Evolutionary conservation across 2,329 filamentous ascomycete genomes (phyloP).

Genomic region (Diaporthe sp.): DNA sequence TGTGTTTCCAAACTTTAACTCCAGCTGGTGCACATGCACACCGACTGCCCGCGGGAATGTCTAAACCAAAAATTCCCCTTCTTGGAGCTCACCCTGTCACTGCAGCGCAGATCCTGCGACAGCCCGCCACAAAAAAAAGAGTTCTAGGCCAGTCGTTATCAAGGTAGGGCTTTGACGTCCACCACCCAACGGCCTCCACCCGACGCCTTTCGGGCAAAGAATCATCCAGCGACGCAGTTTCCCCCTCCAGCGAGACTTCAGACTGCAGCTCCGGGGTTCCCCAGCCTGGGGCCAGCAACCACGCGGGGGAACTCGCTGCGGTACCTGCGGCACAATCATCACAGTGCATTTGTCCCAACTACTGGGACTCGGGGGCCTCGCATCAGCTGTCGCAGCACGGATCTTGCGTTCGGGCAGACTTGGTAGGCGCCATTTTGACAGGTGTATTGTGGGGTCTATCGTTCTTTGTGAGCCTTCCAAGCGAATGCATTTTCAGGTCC

Average conservation of each 20-base stretch:
- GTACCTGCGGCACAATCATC: conserved; percentile 22
- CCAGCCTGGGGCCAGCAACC: background rate
- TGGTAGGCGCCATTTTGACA: background rate
- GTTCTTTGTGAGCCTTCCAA: conserved; percentile 5
- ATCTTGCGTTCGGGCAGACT: background rate
- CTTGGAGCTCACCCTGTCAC: background rate
- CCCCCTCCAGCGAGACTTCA: background rate
- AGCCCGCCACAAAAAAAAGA: background rate
- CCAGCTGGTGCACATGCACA: background rate
- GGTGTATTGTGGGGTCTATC: conserved; percentile 19
- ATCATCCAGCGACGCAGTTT: background rate
- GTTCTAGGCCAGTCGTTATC: conserved; percentile 1
- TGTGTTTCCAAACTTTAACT: background rate
- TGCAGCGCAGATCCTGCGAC: conserved; percentile 30
- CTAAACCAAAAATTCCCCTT: background rate
- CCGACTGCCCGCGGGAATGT: conserved; percentile 1
- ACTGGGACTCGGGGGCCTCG: background rate
- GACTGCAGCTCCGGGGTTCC: background rate
- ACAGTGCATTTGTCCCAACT: background rate
- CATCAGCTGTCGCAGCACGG: background rate
- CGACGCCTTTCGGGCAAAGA: conserved; percentile 6
- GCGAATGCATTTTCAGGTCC: conserved; percentile 20
- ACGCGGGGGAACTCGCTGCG: background rate
- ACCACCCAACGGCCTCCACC: background rate
- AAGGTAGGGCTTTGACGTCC: conserved; percentile 27